Evolutionary conservation across 805 yeast species (phyloP).

Genomic region (Sungouiella thailandica): DNA sequence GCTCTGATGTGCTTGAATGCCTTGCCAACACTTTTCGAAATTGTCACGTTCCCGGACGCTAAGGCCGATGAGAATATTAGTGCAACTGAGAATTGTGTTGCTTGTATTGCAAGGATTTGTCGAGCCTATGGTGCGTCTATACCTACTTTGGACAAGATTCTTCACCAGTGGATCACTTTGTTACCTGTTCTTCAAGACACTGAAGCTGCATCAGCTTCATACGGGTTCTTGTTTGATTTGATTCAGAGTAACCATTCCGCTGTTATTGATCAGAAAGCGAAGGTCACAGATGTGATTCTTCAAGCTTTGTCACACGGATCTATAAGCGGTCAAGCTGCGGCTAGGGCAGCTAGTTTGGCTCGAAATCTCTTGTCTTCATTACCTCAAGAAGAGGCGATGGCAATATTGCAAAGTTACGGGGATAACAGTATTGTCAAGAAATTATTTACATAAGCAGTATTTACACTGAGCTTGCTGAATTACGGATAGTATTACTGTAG

Average conservation of each 20-base stretch:
- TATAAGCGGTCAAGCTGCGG: constrained; percentile 68
- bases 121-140: constrained; percentile 55
- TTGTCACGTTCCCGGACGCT: constrained; percentile 74
- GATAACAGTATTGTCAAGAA: constrained; percentile 57
- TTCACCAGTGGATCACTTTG: constrained; percentile 73
- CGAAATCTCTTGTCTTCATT: constrained; percentile 59
- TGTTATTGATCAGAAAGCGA: constrained; percentile 51
- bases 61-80: constrained; percentile 76
- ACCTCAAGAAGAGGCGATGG: constrained; percentile 67
- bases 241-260: constrained; percentile 61
- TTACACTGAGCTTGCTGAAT: not conserved
- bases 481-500: too few relatives aligned
- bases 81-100: constrained; percentile 83
- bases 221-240: constrained; percentile 67
- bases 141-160: constrained; percentile 57
- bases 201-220: constrained; percentile 83
- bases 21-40: constrained; percentile 69
- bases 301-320: constrained; percentile 70
- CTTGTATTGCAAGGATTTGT: constrained; percentile 80
- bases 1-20: constrained; percentile 61
- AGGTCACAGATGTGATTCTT: constrained; percentile 62
- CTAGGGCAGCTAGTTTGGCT: constrained; percentile 54
- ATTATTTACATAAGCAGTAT: constrained; percentile 40
- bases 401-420: constrained; percentile 56
- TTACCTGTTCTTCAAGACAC: constrained; percentile 82